Percentiles rank a stretch among this genome's conserved stretches.
phyloP scores from a whole-genome alignment of 768 basidiomycete species.

The Asterophora parasitica region DNA sequence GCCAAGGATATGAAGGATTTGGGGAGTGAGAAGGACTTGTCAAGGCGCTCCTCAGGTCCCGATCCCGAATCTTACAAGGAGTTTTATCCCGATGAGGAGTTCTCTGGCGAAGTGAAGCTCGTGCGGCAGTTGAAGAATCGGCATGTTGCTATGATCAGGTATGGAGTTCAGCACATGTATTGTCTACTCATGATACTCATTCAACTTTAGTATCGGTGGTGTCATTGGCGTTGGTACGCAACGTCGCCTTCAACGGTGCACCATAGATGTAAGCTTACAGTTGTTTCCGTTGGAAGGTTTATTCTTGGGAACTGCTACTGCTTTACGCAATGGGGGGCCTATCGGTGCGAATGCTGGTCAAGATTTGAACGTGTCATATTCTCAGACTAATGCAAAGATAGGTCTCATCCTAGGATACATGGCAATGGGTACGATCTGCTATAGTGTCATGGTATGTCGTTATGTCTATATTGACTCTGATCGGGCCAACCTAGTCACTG shows the following conservation, averaged over 20 bases:
- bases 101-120: constrained; percentile 27
- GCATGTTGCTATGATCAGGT: constrained; percentile 81
- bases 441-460: constrained; percentile 57
- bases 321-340: constrained; percentile 57
- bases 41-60: too few relatives aligned
- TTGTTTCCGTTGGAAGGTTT: constrained; percentile 17
- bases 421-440: constrained; percentile 62
- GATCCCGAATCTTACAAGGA: constrained; percentile 16
- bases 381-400: constrained; percentile 10
- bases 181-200: not conserved
- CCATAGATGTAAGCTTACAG: too few relatives aligned
- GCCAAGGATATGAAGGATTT: not conserved
- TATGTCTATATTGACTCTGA: not conserved
- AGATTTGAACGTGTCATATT: not conserved
- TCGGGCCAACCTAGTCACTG: not conserved
- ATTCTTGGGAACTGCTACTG: constrained; percentile 60
- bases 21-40: too few relatives aligned
- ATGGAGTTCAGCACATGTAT: not conserved
- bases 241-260: not conserved
- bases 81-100: constrained; percentile 10
- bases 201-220: constrained; percentile 48
- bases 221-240: constrained; percentile 55
- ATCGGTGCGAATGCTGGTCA: constrained; percentile 37
- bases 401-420: constrained; percentile 70
- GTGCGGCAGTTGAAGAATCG: constrained; percentile 68